Evolutionary conservation across 2,329 filamentous ascomycete species (phyloP).

Genomic region (Shiraia bambusicola): DNA sequence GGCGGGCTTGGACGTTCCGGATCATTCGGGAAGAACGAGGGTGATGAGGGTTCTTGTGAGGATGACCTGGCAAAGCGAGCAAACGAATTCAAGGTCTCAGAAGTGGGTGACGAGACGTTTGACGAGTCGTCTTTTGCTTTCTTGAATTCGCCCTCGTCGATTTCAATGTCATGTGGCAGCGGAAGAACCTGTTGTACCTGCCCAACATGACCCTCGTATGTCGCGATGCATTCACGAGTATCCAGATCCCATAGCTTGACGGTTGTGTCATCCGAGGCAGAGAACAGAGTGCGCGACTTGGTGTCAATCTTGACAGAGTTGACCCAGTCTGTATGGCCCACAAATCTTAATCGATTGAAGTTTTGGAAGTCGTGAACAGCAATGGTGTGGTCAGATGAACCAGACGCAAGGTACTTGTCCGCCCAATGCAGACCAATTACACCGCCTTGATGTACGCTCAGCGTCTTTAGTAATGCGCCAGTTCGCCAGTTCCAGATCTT

Average conservation of each 20-base stretch:
- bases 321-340: constrained; percentile 91
- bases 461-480: constrained; percentile 79
- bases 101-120: constrained; percentile 40
- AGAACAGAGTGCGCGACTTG: constrained; percentile 80
- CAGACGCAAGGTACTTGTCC: constrained; percentile 79
- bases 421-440: constrained; percentile 89
- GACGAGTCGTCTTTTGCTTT: constrained; percentile 57
- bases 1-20: constrained; percentile 71
- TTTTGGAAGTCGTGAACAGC: constrained; percentile 91
- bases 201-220: constrained; percentile 86
- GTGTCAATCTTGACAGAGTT: constrained; percentile 91
- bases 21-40: constrained; percentile 60
- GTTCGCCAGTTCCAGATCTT: constrained; percentile 98
- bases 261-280: constrained; percentile 89
- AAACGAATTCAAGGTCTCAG: constrained; percentile 19
- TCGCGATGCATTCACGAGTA: constrained; percentile 71
- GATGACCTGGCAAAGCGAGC: constrained; percentile 10
- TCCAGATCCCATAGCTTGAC: constrained; percentile 93
- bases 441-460: constrained; percentile 75
- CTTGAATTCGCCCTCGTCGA: constrained; percentile 68
- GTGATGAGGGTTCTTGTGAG: constrained; percentile 38
- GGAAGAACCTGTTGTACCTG: constrained; percentile 90
- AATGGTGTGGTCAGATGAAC: constrained; percentile 84
- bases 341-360: constrained; percentile 75
- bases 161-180: constrained; percentile 84